These are phyloP conservation scores for Dryas alaskensis DNA, from an alignment of 306 rosid species.

Conservation along the genomic window DNA sequence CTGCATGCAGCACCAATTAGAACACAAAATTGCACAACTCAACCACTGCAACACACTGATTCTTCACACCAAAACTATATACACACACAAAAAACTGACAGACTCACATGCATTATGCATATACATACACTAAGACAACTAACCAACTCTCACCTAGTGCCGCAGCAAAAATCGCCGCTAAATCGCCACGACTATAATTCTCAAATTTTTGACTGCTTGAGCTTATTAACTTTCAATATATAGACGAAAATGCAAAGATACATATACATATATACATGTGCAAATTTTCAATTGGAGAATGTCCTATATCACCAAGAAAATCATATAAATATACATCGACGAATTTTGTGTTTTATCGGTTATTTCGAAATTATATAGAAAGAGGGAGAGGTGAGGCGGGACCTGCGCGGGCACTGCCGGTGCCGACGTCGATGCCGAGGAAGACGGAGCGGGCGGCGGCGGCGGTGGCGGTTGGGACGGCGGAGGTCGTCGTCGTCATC, in stretches of 20 bases:
- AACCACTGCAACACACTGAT: neutral
- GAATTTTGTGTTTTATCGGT: neutral
- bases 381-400: neutral
- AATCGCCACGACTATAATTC: neutral
- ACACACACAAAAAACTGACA: too few relatives aligned
- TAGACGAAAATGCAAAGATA: too few relatives aligned
- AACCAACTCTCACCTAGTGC: too few relatives aligned
- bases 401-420: slow-evolving; percentile 98
- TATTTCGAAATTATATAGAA: neutral
- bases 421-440: slow-evolving; percentile 94
- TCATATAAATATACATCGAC: neutral
- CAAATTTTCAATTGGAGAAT: too few relatives aligned
- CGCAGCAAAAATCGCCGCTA: neutral
- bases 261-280: too few relatives aligned
- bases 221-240: too few relatives aligned
- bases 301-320: too few relatives aligned
- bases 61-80: neutral
- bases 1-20: slow-evolving; percentile 34
- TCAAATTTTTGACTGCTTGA: neutral
- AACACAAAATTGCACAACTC: neutral
- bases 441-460: slow-evolving; percentile 45
- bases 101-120: too few relatives aligned
- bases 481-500: slow-evolving; percentile 43
- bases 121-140: too few relatives aligned
- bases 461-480: slow-evolving; percentile 14